Base-by-base conservation (phyloP, 805 yeast genomes). In the Barnettozyma wickerhamii region DNA sequence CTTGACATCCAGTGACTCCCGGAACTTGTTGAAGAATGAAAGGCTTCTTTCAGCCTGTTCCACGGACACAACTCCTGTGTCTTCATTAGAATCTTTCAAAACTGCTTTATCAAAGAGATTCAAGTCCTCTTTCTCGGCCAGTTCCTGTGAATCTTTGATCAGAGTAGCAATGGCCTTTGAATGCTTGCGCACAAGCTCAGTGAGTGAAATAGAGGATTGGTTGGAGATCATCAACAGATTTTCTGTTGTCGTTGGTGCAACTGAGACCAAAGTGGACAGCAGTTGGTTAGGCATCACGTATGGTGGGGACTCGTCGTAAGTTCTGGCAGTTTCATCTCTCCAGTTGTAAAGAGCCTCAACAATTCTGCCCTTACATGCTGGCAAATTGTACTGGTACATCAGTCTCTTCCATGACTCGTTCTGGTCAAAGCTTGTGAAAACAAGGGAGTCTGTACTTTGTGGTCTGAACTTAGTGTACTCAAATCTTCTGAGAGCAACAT, bases 231-330 rank as follows among this genome's bases (percentile, higher is more conserved):
- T 66, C 36, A 79, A 55, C 5, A 85, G 75, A 19, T 78, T 80
- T 5, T 70, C 63, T 0, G 77, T 62, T 41, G 77, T 81, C 0
- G 73, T 70, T 4, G 96, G 95, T 7, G 69, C 63, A 28, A 72
- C 51, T 4, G 72, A 64, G 5, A 79, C 79, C 33, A 93, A 60
- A 0, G 81, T 71, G 0, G 81, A 79, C 29, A 93, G 56, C 12
- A 82, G 59, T 51, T 83, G 93, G 55, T 87, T 89, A 5, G 95
- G 77, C 91, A 90, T 82, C 13, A 93, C 69, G 53, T 68, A 91
- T 45, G 95, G 69, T 2, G 83, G 77, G 2, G 95, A 84, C 63
- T 93, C 99, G 59, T 93, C 99, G 35, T 75, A 72, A 29, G 65
- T 50, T 48, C 95, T 72, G 2, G 97, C 98, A 27, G 74, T 55